These are phyloP conservation scores for Ambrosiella cleistominuta DNA, from an alignment of 2,329 filamentous ascomycete genomes.

Conservation along the genomic window DNA sequence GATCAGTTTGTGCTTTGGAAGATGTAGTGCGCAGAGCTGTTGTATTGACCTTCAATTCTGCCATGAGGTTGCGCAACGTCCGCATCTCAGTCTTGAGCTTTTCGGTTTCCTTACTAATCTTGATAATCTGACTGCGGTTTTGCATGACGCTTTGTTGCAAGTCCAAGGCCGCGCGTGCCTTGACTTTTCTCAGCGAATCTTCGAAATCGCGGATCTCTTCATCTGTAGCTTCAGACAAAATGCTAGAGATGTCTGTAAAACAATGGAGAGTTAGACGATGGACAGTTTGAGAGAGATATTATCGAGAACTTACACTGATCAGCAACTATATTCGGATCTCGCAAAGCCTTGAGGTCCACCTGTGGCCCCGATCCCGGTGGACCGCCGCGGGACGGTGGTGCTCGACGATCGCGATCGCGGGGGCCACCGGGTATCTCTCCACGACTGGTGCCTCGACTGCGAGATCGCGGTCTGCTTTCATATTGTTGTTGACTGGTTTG, in stretches of 20 bases:
- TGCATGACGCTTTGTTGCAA: conserved; percentile 92
- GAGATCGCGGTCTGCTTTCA: conserved; percentile 7
- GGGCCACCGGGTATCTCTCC: conserved; percentile 20
- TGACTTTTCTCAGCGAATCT: conserved; percentile 55
- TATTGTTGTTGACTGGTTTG: conserved; percentile 5
- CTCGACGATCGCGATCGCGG: conserved; percentile 25
- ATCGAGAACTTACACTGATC: conserved; percentile 49
- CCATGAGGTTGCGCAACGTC: conserved; percentile 74
- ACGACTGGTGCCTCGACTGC: conserved; percentile 11
- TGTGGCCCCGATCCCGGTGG: conserved; percentile 35
- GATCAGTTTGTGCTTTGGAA: conserved; percentile 26
- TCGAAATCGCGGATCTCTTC: conserved; percentile 75
- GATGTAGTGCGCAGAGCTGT: conserved; percentile 46
- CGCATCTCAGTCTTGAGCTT: conserved; percentile 95
- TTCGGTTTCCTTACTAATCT: conserved; percentile 97
- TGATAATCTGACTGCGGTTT: conserved; percentile 95
- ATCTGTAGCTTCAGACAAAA: conserved; percentile 72
- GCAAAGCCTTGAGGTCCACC: conserved; percentile 60
- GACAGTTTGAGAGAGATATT: not conserved
- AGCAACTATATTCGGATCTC: conserved; percentile 59
- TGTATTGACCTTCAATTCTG: conserved; percentile 69
- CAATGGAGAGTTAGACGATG: not conserved
- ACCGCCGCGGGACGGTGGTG: conserved; percentile 33
- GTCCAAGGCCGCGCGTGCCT: conserved; percentile 61
- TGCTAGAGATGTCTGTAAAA: conserved; percentile 38